These are phyloP conservation scores for Diaporthe sp. DNA, from an alignment of 2,329 filamentous ascomycete species.

Conservation along the genomic window DNA sequence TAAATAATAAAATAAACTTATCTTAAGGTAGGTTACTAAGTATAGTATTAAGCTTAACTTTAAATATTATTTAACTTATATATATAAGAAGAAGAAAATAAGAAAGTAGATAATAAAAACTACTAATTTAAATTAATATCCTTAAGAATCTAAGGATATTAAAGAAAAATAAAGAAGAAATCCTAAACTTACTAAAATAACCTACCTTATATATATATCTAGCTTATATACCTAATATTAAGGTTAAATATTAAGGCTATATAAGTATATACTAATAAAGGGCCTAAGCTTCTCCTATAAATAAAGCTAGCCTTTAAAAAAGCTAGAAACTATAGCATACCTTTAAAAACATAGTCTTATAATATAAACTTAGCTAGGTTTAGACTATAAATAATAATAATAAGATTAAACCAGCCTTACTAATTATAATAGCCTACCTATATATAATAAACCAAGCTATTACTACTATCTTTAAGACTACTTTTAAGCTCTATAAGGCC, in stretches of 20 bases:
- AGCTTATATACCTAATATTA: background rate
- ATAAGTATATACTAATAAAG: background rate
- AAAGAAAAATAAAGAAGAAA: background rate
- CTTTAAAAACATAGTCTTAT: background rate
- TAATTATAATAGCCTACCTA: background rate
- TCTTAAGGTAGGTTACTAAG: background rate
- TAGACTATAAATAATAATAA: background rate
- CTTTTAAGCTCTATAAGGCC: background rate
- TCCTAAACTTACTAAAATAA: background rate
- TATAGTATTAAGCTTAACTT: background rate
- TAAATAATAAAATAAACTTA: background rate
- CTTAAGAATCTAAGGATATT: background rate
- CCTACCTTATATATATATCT: background rate
- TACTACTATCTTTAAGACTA: background rate
- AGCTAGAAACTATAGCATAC: background rate
- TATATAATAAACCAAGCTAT: background rate
- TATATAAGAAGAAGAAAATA: too few relatives aligned
- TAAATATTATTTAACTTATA: background rate
- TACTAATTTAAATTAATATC: background rate
- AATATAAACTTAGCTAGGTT: background rate
- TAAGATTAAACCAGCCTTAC: background rate
- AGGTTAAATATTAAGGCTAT: background rate
- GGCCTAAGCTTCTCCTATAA: background rate
- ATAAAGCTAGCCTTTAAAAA: background rate
- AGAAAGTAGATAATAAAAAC: too few relatives aligned